Conservation (phyloP, 106 monocot species). For the Dendrobium catenatum region DNA sequence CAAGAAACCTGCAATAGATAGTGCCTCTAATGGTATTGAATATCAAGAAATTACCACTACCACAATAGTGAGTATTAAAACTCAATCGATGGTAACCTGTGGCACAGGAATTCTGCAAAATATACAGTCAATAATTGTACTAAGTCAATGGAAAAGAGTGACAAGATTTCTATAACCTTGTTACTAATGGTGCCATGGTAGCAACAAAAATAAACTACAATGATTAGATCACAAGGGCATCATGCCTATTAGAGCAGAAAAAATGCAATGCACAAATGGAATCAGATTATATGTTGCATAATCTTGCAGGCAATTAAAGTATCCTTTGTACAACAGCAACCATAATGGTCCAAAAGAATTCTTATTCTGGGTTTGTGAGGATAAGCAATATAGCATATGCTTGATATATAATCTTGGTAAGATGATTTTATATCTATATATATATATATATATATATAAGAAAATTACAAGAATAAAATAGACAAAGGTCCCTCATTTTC, state of each 20-base stretch:
- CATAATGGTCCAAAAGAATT: not conserved
- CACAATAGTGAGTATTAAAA: not conserved
- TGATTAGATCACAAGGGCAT: not conserved
- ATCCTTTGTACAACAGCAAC: not conserved
- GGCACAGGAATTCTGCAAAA: not conserved
- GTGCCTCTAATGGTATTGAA: not conserved
- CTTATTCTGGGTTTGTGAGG: not conserved
- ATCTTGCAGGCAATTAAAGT: not conserved
- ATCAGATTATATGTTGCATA: not conserved
- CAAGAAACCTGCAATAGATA: not conserved
- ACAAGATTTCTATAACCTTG: not conserved
- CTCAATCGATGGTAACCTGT: not conserved
- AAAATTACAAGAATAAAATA: not conserved
- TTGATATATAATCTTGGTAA: not conserved
- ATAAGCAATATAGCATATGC: not conserved
- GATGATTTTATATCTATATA: not conserved
- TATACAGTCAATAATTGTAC: not conserved
- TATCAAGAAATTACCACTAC: not conserved
- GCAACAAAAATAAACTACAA: not conserved
- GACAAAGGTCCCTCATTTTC: not conserved
- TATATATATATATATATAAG: not conserved
- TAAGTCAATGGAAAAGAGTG: not conserved
- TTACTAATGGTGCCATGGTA: not conserved
- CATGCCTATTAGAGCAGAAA: not conserved
- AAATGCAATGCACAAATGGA: not conserved